Evolutionary conservation across 352 stramenopile genomes (phyloP).

Genomic region (Saprolegnia parasitica): DNA sequence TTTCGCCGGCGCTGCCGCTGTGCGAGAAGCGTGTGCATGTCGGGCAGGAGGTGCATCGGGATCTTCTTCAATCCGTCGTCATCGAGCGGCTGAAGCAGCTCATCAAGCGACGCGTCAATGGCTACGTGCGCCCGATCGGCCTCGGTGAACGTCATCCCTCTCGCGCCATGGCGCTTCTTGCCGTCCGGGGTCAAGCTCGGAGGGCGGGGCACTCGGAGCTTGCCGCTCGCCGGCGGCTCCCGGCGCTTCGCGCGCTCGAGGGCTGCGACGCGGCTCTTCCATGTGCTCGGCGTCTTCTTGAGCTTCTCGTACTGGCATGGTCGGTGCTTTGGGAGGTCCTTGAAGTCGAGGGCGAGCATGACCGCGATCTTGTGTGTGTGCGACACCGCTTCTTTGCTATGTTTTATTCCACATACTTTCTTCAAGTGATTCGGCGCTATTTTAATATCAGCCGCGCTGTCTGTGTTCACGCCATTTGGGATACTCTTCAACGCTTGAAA

Average conservation of each 20-base stretch:
- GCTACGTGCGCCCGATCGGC: not conserved
- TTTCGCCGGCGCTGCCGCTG: slow-evolving; percentile 2
- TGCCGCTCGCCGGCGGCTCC: not conserved
- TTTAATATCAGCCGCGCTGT: not conserved
- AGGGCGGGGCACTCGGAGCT: not conserved
- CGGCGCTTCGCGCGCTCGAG: not conserved
- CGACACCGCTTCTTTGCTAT: not conserved
- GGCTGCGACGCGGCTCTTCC: not conserved
- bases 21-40: not conserved
- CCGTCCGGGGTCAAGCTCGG: not conserved
- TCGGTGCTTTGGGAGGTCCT: not conserved
- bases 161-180: not conserved
- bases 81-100: not conserved
- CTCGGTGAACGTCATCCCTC: not conserved
- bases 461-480: not conserved
- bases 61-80: slow-evolving; percentile 11
- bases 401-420: not conserved
- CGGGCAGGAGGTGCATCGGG: not conserved
- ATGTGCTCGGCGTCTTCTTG: not conserved
- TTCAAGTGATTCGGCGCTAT: not conserved
- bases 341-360: not conserved
- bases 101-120: slow-evolving; percentile 1
- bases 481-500: not conserved
- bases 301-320: slow-evolving; percentile 6
- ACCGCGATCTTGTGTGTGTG: not conserved